Evolutionary conservation across 257 asterid species (phyloP).

Genomic region (Solanum sejunctum): DNA sequence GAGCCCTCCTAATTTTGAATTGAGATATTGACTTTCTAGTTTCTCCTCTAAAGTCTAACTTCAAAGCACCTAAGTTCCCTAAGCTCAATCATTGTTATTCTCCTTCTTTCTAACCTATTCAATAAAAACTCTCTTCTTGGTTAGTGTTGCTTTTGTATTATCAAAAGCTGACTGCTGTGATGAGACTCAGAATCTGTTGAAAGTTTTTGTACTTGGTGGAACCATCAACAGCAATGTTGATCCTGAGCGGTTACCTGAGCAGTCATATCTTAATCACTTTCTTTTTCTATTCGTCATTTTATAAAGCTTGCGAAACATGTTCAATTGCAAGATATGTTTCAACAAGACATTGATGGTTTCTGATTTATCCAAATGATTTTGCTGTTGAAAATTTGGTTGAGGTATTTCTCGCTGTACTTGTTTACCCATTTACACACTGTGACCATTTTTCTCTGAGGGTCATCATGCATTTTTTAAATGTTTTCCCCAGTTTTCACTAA

Average conservation of each 20-base stretch:
- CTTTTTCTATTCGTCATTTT: background rate
- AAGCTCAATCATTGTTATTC: background rate
- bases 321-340: background rate
- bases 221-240: background rate
- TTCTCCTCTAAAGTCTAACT: background rate
- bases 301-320: background rate
- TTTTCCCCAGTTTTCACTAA: background rate
- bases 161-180: background rate
- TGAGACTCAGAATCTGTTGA: background rate
- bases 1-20: background rate
- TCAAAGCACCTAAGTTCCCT: background rate
- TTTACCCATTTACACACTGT: background rate
- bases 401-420: background rate
- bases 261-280: background rate
- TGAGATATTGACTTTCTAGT: background rate
- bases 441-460: background rate
- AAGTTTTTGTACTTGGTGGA: background rate
- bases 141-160: background rate
- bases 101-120: background rate
- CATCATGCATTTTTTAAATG: background rate
- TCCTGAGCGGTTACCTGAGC: background rate
- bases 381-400: background rate
- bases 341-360: background rate
- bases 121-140: background rate
- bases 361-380: background rate